Percentiles rank a stretch among this genome's conserved stretches.
Conservation (phyloP, 2,329 filamentous ascomycete genomes). For the Geosmithia morbida region DNA sequence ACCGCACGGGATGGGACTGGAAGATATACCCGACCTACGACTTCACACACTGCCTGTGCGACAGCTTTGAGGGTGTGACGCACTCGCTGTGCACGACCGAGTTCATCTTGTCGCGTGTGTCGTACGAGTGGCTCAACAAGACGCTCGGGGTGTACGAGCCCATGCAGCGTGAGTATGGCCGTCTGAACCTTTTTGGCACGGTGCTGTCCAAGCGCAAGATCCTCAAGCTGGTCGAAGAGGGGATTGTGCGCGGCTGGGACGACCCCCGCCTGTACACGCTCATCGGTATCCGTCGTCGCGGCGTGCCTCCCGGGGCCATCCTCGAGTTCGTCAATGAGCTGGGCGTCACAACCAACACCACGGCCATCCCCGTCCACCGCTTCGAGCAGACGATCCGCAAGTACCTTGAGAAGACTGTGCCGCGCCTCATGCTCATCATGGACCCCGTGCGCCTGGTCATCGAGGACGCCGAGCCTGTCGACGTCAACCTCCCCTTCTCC, state of each 20-base stretch:
- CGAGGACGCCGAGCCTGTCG: conserved; percentile 47
- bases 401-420: conserved; percentile 79
- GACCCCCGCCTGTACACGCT: conserved; percentile 84
- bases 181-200: conserved; percentile 61
- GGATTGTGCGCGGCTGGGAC: conserved; percentile 77
- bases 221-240: conserved; percentile 60
- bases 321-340: conserved; percentile 84
- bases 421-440: conserved; percentile 77
- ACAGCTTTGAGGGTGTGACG: conserved; percentile 84
- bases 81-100: conserved; percentile 91
- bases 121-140: conserved; percentile 84
- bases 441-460: conserved; percentile 76
- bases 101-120: conserved; percentile 71
- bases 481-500: conserved; percentile 65
- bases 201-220: conserved; percentile 82
- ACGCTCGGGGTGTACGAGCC: conserved; percentile 72
- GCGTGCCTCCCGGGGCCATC: conserved; percentile 77
- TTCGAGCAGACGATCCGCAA: conserved; percentile 76
- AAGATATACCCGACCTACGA: conserved; percentile 93
- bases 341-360: conserved; percentile 71
- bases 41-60: conserved; percentile 80
- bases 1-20: conserved; percentile 72
- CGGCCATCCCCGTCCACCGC: conserved; percentile 63
- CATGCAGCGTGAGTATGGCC: conserved; percentile 76
- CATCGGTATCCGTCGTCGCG: conserved; percentile 68